Percentiles rank a stretch among this genome's conserved stretches.
phyloP scores from a whole-genome alignment of 345 rosid species.

The Geranium rotundifolium region DNA sequence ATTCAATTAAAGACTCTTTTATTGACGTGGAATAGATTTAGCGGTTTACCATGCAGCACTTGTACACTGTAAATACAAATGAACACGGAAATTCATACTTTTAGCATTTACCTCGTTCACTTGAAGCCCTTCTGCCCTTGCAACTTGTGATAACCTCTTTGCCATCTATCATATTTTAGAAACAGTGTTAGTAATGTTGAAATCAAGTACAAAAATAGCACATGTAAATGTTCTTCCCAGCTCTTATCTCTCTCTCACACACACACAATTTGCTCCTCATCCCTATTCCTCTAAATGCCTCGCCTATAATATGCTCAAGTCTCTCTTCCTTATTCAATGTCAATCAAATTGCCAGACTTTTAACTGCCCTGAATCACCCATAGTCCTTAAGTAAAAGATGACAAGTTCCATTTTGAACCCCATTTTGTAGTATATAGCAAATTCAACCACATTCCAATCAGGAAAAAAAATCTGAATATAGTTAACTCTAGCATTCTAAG shows the following conservation, averaged over 20 bases:
- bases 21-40: neutral
- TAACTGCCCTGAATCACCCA: too few species aligned
- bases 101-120: constrained; percentile 31
- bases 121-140: constrained; percentile 76
- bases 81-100: neutral
- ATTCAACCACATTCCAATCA: neutral
- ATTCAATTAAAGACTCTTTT: neutral
- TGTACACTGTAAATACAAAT: neutral
- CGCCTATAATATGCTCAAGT: too few species aligned
- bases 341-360: neutral
- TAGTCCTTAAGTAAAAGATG: neutral
- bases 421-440: neutral
- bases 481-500: neutral
- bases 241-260: neutral
- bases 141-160: constrained; percentile 79
- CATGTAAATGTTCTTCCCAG: neutral
- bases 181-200: neutral
- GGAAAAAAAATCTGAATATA: too few species aligned
- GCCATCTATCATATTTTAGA: constrained; percentile 53
- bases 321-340: neutral
- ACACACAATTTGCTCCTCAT: too few species aligned
- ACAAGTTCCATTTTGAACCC: neutral
- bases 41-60: neutral
- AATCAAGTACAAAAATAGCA: constrained; percentile 15
- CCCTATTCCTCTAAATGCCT: neutral